Percentiles rank a stretch among this genome's conserved stretches.
phyloP scores from a whole-genome alignment of 495 filamentous ascomycete species.

The Halenospora varia region DNA sequence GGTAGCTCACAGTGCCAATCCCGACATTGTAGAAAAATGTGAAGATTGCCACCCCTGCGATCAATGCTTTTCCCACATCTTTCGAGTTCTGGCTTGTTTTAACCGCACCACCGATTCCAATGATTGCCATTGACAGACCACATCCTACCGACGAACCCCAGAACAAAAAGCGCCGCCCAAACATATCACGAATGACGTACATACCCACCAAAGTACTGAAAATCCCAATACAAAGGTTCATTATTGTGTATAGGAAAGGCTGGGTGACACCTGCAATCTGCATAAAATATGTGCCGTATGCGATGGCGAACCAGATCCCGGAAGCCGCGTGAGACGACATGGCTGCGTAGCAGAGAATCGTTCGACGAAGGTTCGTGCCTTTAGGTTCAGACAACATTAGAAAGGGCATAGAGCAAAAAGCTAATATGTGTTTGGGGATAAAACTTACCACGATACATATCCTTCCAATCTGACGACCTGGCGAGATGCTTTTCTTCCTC shows the following conservation, averaged over 20 bases:
- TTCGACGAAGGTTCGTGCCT: slow-evolving; percentile 43
- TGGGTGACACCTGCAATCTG: slow-evolving; percentile 55
- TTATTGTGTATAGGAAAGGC: slow-evolving; percentile 54
- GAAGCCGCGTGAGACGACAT: slow-evolving; percentile 10
- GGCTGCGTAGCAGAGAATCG: slow-evolving; percentile 5
- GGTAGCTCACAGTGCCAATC: slow-evolving; percentile 53
- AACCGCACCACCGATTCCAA: slow-evolving; percentile 50
- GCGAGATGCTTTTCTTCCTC: slow-evolving; percentile 34
- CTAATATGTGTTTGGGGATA: background rate
- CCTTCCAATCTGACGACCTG: background rate
- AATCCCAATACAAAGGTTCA: slow-evolving; percentile 50
- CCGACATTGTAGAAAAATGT: slow-evolving; percentile 52
- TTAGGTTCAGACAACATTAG: too few relatives aligned
- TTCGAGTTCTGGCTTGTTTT: slow-evolving; percentile 33
- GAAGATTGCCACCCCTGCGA: slow-evolving; percentile 50
- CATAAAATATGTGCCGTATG: slow-evolving; percentile 62
- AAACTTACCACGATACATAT: slow-evolving; percentile 15
- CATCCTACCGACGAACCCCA: slow-evolving; percentile 49
- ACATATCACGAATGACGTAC: slow-evolving; percentile 43
- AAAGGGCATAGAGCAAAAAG: background rate
- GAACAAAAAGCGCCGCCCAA: slow-evolving; percentile 49
- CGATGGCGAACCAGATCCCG: slow-evolving; percentile 22
- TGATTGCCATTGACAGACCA: slow-evolving; percentile 46
- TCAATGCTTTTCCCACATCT: slow-evolving; percentile 44
- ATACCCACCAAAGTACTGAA: slow-evolving; percentile 53